Base-by-base conservation (phyloP, 1,139 yeast species). In the Lodderomyces parapsilosis region DNA sequence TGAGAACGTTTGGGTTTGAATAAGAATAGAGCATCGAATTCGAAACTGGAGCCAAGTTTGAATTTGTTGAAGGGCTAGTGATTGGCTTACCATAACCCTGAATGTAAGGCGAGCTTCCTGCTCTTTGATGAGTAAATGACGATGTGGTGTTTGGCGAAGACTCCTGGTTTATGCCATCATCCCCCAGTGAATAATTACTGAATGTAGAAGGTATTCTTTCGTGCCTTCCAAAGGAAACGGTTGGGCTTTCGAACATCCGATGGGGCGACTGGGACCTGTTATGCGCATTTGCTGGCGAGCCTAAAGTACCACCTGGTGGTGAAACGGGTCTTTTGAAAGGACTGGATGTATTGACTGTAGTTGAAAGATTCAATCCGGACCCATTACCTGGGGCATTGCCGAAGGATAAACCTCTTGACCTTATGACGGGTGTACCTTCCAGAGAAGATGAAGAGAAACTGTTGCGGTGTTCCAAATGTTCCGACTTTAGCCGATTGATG, bases 401-500 rank as follows among this genome's bases (percentile, higher is more conserved):
- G 47, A 68, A 59, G 1, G 78, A 71, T 49, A 59, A 67, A 0
- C 76, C 76, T 42, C 77, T 57, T 2, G 74, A 62, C 42, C 75
- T 56, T 2, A 62, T 49, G 8, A 41, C 34, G 3, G 75, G 68
- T 0, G 72, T 63, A 0, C 73, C 65, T 15, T 73, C 78, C 1
- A 76, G 68, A 3, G 77, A 70, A 1, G 74, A 63, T 11, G 54
- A 46, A 14, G 80, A 69, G 45, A 66, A 66, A 49, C 76, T 71
- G 45, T 62, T 61, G 19, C 77, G 50, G 49, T 72, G 78, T 50
- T 83, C 87, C 49, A 83, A 53, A 62, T 88, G 96, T 59, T 93
- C 98, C 38, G 76, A 83, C 56, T 89, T 87, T 56, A 94, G 75
- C 50, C 96, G 70, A 56, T 87, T 87, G 47, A 94, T 88, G 13